Percentiles rank a stretch among this genome's conserved stretches.
Evolutionary conservation across 2,329 filamentous ascomycete genomes (phyloP).

Genomic region (Elsinoe fawcettii): DNA sequence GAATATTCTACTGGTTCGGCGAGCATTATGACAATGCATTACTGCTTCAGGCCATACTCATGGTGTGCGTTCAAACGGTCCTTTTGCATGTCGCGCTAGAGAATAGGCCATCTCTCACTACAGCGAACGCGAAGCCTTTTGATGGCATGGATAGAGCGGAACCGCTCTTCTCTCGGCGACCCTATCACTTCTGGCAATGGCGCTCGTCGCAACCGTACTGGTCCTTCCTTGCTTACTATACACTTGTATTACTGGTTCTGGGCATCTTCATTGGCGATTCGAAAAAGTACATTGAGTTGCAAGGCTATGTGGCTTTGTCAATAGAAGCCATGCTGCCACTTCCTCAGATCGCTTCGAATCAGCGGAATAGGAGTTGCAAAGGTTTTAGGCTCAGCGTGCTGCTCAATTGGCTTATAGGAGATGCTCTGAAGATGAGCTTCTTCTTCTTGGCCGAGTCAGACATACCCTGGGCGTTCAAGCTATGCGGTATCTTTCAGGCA

Average conservation of each 20-base stretch:
- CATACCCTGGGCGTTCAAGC: slow-evolving; percentile 69
- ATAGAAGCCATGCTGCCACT: slow-evolving; percentile 76
- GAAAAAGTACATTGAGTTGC: slow-evolving; percentile 54
- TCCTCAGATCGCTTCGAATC: slow-evolving; percentile 68
- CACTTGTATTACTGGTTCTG: slow-evolving; percentile 51
- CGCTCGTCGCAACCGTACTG: slow-evolving; percentile 68
- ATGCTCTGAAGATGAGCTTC: slow-evolving; percentile 70
- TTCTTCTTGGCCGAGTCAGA: slow-evolving; percentile 69
- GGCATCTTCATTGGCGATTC: slow-evolving; percentile 60
- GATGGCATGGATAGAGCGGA: slow-evolving; percentile 34
- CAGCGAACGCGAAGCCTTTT: slow-evolving; percentile 49
- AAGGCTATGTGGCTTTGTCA: slow-evolving; percentile 68
- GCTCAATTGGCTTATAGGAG: slow-evolving; percentile 69
- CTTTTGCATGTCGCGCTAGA: slow-evolving; percentile 55
- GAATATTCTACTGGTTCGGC: slow-evolving; percentile 59
- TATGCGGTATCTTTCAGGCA: slow-evolving; percentile 75
- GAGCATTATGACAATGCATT: slow-evolving; percentile 52
- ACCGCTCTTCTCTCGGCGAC: slow-evolving; percentile 38
- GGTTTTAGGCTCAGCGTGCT: slow-evolving; percentile 71
- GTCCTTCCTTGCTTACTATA: slow-evolving; percentile 65
- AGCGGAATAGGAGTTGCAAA: slow-evolving; percentile 60
- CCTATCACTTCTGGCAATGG: slow-evolving; percentile 81
- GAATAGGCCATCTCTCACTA: slow-evolving; percentile 40
- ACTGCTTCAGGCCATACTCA: slow-evolving; percentile 53
- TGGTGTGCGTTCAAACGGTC: slow-evolving; percentile 51